A percentile compares a stretch with the other conserved stretches of the same genome.
These are phyloP conservation scores for Botrytis tulipae DNA, from an alignment of 2,329 filamentous ascomycete genomes.

Conservation along the genomic window DNA sequence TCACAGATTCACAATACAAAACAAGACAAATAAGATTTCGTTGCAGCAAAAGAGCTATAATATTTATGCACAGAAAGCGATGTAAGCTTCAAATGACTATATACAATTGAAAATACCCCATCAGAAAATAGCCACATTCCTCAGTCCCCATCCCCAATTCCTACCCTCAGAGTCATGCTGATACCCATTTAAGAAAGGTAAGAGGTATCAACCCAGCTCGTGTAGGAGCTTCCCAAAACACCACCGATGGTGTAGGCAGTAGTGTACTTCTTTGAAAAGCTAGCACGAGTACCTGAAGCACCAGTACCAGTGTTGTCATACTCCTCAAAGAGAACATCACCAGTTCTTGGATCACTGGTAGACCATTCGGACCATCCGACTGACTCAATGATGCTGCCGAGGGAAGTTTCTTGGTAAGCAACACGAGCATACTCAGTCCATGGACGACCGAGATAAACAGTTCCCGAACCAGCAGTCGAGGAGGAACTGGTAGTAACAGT, in stretches of 20 bases:
- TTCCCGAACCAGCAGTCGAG: conserved; percentile 41
- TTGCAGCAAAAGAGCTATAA: neutral
- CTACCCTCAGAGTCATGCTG: neutral
- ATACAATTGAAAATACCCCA: neutral
- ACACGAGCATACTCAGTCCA: conserved; percentile 53
- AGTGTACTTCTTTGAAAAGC: conserved; percentile 45
- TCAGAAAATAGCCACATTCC: neutral
- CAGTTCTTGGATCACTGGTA: conserved; percentile 43
- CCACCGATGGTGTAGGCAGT: conserved; percentile 44
- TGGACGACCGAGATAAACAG: conserved; percentile 52
- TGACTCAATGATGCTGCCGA: conserved; percentile 51
- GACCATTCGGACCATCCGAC: conserved; percentile 53
- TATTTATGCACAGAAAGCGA: neutral
- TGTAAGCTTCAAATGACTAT: neutral
- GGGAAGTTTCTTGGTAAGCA: conserved; percentile 48
- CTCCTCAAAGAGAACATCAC: conserved; percentile 51
- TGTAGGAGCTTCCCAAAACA: conserved; percentile 47
- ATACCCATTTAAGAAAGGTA: conserved; percentile 39
- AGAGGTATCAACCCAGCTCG: conserved; percentile 44
- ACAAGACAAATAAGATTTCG: neutral
- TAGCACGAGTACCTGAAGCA: conserved; percentile 48
- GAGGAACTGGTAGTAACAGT: conserved; percentile 45
- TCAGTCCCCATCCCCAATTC: neutral
- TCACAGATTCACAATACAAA: neutral
- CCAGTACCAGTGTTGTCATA: conserved; percentile 53